These are phyloP conservation scores for Macroventuria anomochaeta DNA, from an alignment of 2,329 filamentous ascomycete species.

Conservation along the genomic window DNA sequence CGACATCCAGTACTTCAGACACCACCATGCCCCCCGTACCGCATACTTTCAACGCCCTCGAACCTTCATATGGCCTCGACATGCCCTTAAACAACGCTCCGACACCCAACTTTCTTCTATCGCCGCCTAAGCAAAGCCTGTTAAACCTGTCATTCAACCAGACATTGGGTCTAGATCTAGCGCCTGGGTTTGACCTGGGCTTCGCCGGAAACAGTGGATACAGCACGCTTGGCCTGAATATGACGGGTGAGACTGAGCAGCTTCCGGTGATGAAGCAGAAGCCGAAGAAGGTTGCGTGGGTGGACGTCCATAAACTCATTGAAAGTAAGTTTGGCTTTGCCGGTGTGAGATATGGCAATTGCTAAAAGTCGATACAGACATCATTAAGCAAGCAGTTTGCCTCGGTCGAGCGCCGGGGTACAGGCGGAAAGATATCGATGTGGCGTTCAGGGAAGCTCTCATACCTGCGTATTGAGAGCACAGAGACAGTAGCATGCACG, in stretches of 20 bases:
- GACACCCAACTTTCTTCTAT: constrained; percentile 3
- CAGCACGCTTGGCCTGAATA: constrained; percentile 19
- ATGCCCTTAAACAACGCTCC: constrained; percentile 22
- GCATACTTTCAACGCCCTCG: background rate
- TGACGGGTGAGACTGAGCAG: constrained; percentile 26
- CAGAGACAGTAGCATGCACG: background rate
- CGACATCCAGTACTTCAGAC: constrained; percentile 8
- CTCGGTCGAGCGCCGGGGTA: constrained; percentile 55
- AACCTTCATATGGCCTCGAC: constrained; percentile 33
- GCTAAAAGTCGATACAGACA: constrained; percentile 41
- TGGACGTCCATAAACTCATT: constrained; percentile 54
- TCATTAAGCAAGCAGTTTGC: constrained; percentile 50
- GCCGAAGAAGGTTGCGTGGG: constrained; percentile 47
- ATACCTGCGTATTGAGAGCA: constrained; percentile 31
- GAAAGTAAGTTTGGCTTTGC: constrained; percentile 48
- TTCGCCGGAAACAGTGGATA: constrained; percentile 20
- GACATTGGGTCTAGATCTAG: constrained; percentile 44
- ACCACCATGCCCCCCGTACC: background rate
- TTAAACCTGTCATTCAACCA: constrained; percentile 39
- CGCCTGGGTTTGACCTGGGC: constrained; percentile 33
- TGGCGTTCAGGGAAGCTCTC: constrained; percentile 47
- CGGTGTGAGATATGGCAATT: background rate
- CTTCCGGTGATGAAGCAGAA: constrained; percentile 32
- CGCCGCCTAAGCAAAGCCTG: constrained; percentile 19
- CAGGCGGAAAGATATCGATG: constrained; percentile 52